These are phyloP conservation scores for Marchantia polymorpha DNA, from an alignment of 225 moss, liverwort and hornwort species.

Conservation along the genomic window DNA sequence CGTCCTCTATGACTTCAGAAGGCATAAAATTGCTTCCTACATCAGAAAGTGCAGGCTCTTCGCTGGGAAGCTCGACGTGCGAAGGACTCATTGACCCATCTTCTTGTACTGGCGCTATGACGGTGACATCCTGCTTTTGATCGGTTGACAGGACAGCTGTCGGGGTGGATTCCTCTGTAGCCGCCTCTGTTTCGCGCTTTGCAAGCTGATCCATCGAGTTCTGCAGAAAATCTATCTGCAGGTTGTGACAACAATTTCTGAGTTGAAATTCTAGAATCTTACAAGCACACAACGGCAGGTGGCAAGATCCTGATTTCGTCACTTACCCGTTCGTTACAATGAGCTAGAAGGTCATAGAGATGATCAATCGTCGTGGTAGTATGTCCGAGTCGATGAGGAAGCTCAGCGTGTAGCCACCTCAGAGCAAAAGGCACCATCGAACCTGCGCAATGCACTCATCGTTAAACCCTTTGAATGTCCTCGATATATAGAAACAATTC, in stretches of 20 bases:
- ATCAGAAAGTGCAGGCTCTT: constrained; percentile 30
- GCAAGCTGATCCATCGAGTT: constrained; percentile 31
- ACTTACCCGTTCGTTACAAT: constrained; percentile 74
- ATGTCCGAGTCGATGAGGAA: constrained; percentile 89
- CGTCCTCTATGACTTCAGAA: constrained; percentile 60
- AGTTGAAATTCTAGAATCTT: not conserved
- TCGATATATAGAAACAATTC: too few relatives aligned
- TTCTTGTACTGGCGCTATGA: not conserved
- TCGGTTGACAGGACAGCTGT: constrained; percentile 9
- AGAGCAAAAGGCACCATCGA: constrained; percentile 97
- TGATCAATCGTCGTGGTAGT: constrained; percentile 63
- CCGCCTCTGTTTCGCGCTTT: constrained; percentile 27
- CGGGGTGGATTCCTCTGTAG: constrained; percentile 29
- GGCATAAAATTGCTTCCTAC: constrained; percentile 48
- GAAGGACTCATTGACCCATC: constrained; percentile 24
- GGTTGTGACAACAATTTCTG: not conserved
- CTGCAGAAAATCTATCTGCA: constrained; percentile 67
- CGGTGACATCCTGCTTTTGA: constrained; percentile 20
- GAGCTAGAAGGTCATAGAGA: constrained; percentile 79
- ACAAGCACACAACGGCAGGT: constrained; percentile 5
- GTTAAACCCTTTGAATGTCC: not conserved
- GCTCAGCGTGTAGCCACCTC: constrained; percentile 92
- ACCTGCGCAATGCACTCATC: constrained; percentile 39
- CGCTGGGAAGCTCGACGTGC: constrained; percentile 11
- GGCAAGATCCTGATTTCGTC: not conserved